phyloP scores from a whole-genome alignment of 1,139 yeast genomes.

The Insectozyma bohioensis region DNA sequence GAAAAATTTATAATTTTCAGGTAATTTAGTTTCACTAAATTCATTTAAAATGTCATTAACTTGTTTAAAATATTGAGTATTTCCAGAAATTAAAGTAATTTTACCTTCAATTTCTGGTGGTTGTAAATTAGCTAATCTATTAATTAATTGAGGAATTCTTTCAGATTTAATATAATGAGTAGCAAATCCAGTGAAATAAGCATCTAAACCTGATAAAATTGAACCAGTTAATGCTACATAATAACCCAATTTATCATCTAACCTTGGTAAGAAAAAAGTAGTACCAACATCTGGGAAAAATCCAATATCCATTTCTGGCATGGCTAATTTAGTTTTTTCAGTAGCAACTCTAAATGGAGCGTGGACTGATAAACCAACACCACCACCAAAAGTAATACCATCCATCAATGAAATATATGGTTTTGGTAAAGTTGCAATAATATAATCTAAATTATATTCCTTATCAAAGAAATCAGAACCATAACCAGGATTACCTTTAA shows the following conservation, averaged over 20 bases:
- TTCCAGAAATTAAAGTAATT: conserved; percentile 20
- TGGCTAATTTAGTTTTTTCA: conserved; percentile 85
- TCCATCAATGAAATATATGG: conserved; percentile 85
- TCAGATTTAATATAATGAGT: conserved; percentile 82
- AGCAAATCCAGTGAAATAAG: conserved; percentile 79
- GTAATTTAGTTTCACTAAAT: conserved; percentile 65
- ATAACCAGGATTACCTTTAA: conserved; percentile 47
- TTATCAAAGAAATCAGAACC: conserved; percentile 69
- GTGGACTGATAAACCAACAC: conserved; percentile 89
- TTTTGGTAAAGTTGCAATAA: conserved; percentile 77
- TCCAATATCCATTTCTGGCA: conserved; percentile 98
- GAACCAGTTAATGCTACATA: conserved; percentile 88
- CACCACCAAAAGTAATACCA: conserved; percentile 98
- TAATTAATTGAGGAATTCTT: conserved; percentile 59
- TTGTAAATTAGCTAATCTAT: conserved; percentile 61
- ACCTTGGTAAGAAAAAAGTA: conserved; percentile 79
- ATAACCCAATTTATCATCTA: conserved; percentile 81
- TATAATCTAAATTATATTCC: conserved; percentile 81
- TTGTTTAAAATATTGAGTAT: conserved; percentile 46
- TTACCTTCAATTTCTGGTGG: conserved; percentile 37
- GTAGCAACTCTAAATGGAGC: conserved; percentile 94
- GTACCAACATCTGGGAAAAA: conserved; percentile 97
- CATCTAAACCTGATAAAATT: conserved; percentile 73
- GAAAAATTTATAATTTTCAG: conserved; percentile 61
- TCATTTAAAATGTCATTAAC: conserved; percentile 78